These are phyloP conservation scores for Naegleria lovaniensis DNA, from an alignment of 208 protist genomes.

Conservation along the genomic window DNA sequence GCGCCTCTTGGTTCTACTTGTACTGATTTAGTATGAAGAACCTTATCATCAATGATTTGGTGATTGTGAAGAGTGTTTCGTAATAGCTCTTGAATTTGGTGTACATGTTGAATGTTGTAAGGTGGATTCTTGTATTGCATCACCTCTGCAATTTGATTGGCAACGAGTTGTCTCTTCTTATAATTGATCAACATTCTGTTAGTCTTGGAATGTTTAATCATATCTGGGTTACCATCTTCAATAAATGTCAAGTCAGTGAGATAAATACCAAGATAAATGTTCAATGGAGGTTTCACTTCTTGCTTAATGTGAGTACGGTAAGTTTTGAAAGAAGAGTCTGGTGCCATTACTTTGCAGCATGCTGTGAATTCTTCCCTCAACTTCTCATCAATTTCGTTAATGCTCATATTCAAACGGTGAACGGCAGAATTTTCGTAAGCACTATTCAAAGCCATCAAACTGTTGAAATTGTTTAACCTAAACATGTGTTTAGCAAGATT, in stretches of 20 bases:
- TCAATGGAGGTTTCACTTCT: background rate
- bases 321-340: background rate
- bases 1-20: background rate
- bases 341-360: background rate
- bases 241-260: conserved; percentile 55
- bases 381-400: background rate
- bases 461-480: conserved; percentile 3
- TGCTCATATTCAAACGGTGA: background rate
- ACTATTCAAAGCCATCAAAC: background rate
- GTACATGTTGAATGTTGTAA: conserved; percentile 5
- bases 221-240: conserved; percentile 49
- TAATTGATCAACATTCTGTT: background rate
- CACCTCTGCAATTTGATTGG: background rate
- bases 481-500: background rate
- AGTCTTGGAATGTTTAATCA: background rate
- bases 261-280: conserved; percentile 57
- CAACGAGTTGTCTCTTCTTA: background rate
- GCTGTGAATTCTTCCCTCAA: background rate
- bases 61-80: background rate
- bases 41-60: background rate
- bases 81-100: conserved; percentile 19
- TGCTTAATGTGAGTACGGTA: too few relatives aligned
- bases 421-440: background rate
- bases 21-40: background rate
- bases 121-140: background rate